These are phyloP conservation scores for Monosporascus sp. DNA, from an alignment of 2,329 filamentous ascomycete species.

Conservation along the genomic window DNA sequence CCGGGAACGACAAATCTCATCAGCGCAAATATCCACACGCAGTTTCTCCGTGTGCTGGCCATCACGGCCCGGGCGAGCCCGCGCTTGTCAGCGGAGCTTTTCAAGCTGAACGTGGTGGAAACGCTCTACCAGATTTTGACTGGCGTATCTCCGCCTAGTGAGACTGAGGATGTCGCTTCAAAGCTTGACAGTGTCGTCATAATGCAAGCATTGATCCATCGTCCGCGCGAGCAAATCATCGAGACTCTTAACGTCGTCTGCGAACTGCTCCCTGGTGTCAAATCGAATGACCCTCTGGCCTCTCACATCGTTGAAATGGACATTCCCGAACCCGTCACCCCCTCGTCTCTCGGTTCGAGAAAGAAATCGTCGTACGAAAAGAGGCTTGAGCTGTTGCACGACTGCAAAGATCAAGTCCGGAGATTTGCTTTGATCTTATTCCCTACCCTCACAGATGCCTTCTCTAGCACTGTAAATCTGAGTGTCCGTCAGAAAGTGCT, in stretches of 20 bases:
- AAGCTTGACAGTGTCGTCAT: constrained; percentile 96
- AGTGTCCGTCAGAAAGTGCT: constrained; percentile 93
- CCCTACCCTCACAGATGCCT: constrained; percentile 91
- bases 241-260: constrained; percentile 97
- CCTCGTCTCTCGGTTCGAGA: constrained; percentile 34
- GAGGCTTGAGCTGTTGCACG: constrained; percentile 71
- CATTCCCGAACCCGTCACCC: constrained; percentile 33
- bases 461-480: constrained; percentile 94
- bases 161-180: constrained; percentile 68
- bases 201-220: constrained; percentile 96
- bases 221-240: constrained; percentile 90
- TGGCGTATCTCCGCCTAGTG: constrained; percentile 83
- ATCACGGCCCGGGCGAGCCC: constrained; percentile 89
- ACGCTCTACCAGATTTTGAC: constrained; percentile 96
- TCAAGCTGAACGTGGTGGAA: constrained; percentile 96
- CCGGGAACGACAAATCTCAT: constrained; percentile 96
- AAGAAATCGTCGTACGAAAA: constrained; percentile 67
- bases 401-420: constrained; percentile 81
- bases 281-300: constrained; percentile 43
- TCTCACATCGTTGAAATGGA: constrained; percentile 25
- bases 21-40: constrained; percentile 88
- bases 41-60: constrained; percentile 86
- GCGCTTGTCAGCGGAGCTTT: constrained; percentile 76
- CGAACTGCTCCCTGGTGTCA: constrained; percentile 77
- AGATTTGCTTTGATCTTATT: constrained; percentile 91